A percentile compares a stretch with the other conserved stretches of the same genome.
phyloP scores from a whole-genome alignment of 768 basidiomycete species.

The Fomitopsis serialis region DNA sequence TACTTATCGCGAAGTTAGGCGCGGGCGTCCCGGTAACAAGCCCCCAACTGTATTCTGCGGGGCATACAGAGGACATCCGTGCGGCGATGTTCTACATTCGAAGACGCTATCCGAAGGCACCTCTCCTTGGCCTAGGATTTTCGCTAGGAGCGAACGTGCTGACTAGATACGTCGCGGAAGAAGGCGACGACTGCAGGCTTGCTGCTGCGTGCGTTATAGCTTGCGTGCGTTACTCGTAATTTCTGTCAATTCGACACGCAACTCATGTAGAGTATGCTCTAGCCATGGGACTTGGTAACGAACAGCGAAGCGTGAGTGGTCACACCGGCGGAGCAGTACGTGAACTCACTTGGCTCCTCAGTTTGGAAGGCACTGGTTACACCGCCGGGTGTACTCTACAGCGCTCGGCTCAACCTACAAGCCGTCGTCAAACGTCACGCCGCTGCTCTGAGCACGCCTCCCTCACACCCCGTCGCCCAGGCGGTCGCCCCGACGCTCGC shows the following conservation, averaged over 20 bases:
- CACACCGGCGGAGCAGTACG: neutral
- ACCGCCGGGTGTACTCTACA: conserved; percentile 65
- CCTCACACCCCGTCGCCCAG: conserved; percentile 45
- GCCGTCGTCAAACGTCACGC: conserved; percentile 51
- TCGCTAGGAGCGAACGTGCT: conserved; percentile 92
- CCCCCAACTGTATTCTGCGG: conserved; percentile 81
- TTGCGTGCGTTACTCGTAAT: conserved; percentile 48
- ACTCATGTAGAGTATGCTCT: neutral
- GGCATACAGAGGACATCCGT: conserved; percentile 85
- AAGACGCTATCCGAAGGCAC: conserved; percentile 68
- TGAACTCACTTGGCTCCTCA: conserved; percentile 18
- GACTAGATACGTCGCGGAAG: conserved; percentile 84
- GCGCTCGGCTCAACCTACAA: conserved; percentile 69
- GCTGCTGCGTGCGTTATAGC: conserved; percentile 62
- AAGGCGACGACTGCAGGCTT: conserved; percentile 59
- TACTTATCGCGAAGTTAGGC: conserved; percentile 37
- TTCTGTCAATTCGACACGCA: neutral
- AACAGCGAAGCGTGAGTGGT: neutral
- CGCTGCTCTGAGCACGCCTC: conserved; percentile 40
- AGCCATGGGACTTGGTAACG: neutral
- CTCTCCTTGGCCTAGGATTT: conserved; percentile 84
- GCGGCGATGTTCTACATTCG: conserved; percentile 75
- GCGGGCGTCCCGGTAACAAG: conserved; percentile 82
- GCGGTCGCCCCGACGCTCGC: conserved; percentile 39
- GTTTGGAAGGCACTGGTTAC: conserved; percentile 50